phyloP scores from a whole-genome alignment of 306 rosid species.

The Notholithocarpus densiflorus region DNA sequence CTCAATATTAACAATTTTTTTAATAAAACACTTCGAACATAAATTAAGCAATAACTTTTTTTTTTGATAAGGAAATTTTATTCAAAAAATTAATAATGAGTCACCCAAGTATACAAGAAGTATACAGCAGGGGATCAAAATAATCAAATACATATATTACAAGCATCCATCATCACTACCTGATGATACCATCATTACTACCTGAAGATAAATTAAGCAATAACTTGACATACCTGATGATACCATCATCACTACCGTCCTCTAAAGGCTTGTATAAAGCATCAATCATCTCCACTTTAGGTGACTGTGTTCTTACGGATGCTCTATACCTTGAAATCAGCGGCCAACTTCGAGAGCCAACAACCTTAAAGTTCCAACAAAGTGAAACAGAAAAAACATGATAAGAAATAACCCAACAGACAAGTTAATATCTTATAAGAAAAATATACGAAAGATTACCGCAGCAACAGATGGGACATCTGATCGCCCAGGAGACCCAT shows the following conservation, averaged over 20 bases:
- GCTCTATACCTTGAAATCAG: constrained; percentile 90
- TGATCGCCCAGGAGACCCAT: constrained; percentile 64
- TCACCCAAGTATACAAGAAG: too few relatives aligned
- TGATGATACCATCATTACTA: too few relatives aligned
- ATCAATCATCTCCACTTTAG: constrained; percentile 84
- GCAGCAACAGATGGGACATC: constrained; percentile 88
- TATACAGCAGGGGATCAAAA: too few relatives aligned
- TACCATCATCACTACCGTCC: constrained; percentile 74
- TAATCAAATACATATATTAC: too few relatives aligned
- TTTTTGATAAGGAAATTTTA: too few relatives aligned
- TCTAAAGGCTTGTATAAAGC: constrained; percentile 79
- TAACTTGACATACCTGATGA: constrained; percentile 58
- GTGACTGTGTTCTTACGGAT: constrained; percentile 71
- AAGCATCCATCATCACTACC: too few relatives aligned
- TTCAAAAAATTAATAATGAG: too few relatives aligned
- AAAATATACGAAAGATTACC: constrained; percentile 33
- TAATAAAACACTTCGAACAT: too few relatives aligned
- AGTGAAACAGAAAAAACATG: constrained; percentile 4
- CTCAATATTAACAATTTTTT: too few relatives aligned
- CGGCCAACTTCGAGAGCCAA: constrained; percentile 86
- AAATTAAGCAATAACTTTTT: not conserved
- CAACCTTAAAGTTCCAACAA: constrained; percentile 60
- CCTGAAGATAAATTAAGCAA: not conserved
- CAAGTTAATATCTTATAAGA: constrained; percentile 3
- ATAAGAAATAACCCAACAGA: not conserved